Percentiles rank a stretch among this genome's conserved stretches.
Evolutionary conservation across 805 yeast genomes (phyloP).

Genomic region (Kluyveromyces nonfermentans): DNA sequence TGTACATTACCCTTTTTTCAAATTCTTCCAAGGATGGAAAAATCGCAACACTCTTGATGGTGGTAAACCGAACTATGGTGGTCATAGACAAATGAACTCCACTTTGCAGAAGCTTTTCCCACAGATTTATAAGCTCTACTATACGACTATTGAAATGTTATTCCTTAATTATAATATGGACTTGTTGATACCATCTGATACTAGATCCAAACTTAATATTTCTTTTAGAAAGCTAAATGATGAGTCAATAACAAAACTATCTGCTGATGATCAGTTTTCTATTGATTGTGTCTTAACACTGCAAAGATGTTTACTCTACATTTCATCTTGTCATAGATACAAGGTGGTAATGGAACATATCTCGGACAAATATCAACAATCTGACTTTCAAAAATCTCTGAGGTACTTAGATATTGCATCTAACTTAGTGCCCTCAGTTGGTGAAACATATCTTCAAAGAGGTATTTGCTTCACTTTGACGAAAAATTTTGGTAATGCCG

Average conservation of each 20-base stretch:
- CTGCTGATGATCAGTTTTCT: constrained; percentile 7
- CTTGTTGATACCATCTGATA: constrained; percentile 5
- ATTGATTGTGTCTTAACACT: constrained; percentile 9
- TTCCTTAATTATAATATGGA: constrained; percentile 1
- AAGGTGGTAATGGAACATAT: constrained; percentile 40
- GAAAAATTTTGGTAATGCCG: constrained; percentile 16
- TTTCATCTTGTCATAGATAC: constrained; percentile 54
- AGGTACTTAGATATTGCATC: constrained; percentile 44
- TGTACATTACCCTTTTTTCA: constrained; percentile 9
- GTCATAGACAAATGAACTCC: constrained; percentile 6
- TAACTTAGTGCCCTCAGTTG: constrained; percentile 52
- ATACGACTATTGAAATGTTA: constrained; percentile 5
- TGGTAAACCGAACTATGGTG: constrained; percentile 6
- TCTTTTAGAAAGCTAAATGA: not conserved
- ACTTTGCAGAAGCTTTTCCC: constrained; percentile 8
- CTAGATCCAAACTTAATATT: constrained; percentile 2
- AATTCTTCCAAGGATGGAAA: constrained; percentile 8
- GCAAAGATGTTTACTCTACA: constrained; percentile 31
- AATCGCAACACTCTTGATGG: constrained; percentile 5
- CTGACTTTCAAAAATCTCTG: constrained; percentile 37
- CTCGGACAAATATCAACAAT: constrained; percentile 29
- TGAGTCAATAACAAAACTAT: constrained; percentile 1
- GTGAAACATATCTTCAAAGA: constrained; percentile 40
- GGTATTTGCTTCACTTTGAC: constrained; percentile 22
- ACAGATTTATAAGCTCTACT: constrained; percentile 8